Evolutionary conservation across 2,329 filamentous ascomycete genomes (phyloP), one percentile per base, ranked within the genome.

Genomic region (Ceratocystis alfenasii): DNA sequence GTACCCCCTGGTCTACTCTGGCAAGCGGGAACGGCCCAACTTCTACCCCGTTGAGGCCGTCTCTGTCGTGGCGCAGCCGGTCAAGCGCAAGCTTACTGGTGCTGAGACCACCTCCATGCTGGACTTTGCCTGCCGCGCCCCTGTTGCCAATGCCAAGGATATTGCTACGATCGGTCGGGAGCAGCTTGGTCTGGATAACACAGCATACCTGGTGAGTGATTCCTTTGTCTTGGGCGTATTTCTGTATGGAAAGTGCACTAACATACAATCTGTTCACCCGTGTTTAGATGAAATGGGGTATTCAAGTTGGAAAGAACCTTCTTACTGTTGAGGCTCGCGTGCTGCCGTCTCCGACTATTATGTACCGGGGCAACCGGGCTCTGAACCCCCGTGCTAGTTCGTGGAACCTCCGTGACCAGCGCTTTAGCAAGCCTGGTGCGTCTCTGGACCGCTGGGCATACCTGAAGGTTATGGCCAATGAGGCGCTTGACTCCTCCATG

Each of bases 281-380:
- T 17, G 33, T 66, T 5, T 64, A 72, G 68, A 45, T 69, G 3
- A 70, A 77, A 1, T 94, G 91, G 68, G 86, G 86, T 4, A 78
- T 95, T 68, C 75, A 75, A 1, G 80, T 91, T 2, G 78, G 77
- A 5, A 80, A 81, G 12, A 74, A 78, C 1, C 79, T 96, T 44
- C 77, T 95, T 44, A 88, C 87, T 0, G 88, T 96, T 0, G 78
- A 79, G 0, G 92, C 84, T 1, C 85, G 91, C 5, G 81, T 93
- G 50, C 79, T 95, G 0, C 53, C 71, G 0, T 71, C 83, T 0
- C 90, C 90, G 0, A 71, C 69, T 0, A 75, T 95, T 33, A 73
- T 76, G 1, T 96, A 95, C 71, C 64, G 67, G 20, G 44, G 50
- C 45, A 15, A 12, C 12, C 55, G 63, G 28, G n/a, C 55, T 5